Evolutionary conservation across 306 rosid species (phyloP), one percentile per base, ranked within the genome.

Genomic region (Prunus campanulata): DNA sequence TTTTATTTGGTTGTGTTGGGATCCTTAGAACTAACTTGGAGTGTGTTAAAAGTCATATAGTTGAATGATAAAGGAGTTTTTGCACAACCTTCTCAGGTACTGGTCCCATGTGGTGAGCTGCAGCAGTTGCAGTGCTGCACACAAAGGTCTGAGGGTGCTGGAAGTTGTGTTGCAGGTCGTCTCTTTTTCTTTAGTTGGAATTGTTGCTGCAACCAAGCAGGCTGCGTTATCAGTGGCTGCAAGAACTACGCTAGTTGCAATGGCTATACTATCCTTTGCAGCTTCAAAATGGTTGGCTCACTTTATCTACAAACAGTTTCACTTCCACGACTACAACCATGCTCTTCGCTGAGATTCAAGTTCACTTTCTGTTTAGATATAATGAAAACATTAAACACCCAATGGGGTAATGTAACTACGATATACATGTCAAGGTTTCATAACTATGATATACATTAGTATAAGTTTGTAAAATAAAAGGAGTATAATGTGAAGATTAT

Each of bases 81-180:
- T 61, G 57, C 52, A 18, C 20, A 3, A 70, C 39, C 24, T 76
- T 68, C 42, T 62, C 90, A 91, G 98, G 88, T 95, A 95, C 72
- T 74, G 92, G 96, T 79, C 88, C 22, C 98, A 95, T 70, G 97
- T 90, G 80, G 91, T 89, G 75, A 92, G 90, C 68, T 95, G 98
- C 83, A 49, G 76, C 69, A 95, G 98, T 77, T 95, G 98, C 88
- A 89, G 50, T 72, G 72, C 71, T n/a, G 97, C 93, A 11, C 74
- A 95, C 35, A 92, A 92, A 83, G 86, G 89, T 71, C 90, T 95
- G 14, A 88, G 82, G 9, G 86, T 80, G 44, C 86, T 79, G 12
- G 92, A 95, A 80, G 90, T 92, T 54, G 70, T 65, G 48, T 80
- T 95, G 68, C 93, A 90, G 83, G 79, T 89, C 15, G 22, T 82